A percentile compares a stretch with the other conserved stretches of the same genome.
These are phyloP conservation scores for Chlorencoelia australis DNA, from an alignment of 2,329 filamentous ascomycete species.

Conservation along the genomic window DNA sequence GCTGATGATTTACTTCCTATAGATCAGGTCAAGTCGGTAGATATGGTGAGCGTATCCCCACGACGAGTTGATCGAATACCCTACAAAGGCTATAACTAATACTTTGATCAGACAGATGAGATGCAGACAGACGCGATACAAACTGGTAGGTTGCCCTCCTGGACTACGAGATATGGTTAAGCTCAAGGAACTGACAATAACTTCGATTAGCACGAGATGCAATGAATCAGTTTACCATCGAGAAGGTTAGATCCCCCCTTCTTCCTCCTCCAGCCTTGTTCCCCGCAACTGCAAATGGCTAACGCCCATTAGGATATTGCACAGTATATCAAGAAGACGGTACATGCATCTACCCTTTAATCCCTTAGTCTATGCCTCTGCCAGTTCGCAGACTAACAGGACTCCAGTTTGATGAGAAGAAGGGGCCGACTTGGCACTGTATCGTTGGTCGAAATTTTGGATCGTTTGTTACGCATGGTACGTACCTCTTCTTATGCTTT, in stretches of 20 bases:
- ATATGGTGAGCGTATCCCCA: constrained; percentile 73
- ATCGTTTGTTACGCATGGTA: constrained; percentile 83
- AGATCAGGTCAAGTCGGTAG: constrained; percentile 97
- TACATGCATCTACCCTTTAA: constrained; percentile 32
- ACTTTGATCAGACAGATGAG: constrained; percentile 67
- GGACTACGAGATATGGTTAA: constrained; percentile 40
- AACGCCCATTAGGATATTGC: constrained; percentile 65
- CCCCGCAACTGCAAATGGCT: constrained; percentile 7
- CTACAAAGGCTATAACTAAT: constrained; percentile 12
- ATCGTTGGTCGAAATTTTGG: constrained; percentile 98
- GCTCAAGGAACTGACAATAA: constrained; percentile 12
- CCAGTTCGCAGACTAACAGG: constrained; percentile 8
- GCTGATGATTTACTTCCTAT: too few species aligned
- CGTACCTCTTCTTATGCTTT: background rate
- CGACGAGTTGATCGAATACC: too few species aligned
- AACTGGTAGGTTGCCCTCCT: constrained; percentile 59
- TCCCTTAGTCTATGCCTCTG: background rate
- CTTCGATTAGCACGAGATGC: constrained; percentile 50
- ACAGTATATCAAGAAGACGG: constrained; percentile 90
- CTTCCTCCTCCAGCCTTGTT: background rate
- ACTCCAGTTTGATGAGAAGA: constrained; percentile 82
- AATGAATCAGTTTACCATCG: constrained; percentile 61
- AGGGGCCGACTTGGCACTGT: constrained; percentile 98
- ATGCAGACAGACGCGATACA: constrained; percentile 96
- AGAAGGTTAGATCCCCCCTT: constrained; percentile 46